phyloP scores from a whole-genome alignment of 169 alveolate genomes.

The Perkinsus olseni region DNA sequence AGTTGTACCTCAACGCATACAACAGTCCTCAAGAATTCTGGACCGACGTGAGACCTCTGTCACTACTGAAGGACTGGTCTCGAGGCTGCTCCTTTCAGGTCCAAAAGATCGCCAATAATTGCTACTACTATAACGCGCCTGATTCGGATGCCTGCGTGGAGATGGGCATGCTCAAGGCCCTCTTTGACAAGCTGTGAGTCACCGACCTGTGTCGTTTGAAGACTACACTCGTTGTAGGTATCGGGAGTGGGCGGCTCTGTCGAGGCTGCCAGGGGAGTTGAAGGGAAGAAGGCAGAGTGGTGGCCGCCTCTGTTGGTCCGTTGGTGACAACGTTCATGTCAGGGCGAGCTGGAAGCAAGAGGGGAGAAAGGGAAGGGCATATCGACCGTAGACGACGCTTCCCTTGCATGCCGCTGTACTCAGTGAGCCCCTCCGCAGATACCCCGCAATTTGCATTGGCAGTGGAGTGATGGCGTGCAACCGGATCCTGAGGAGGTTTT shows the following conservation, averaged over 20 bases:
- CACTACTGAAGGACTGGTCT: no score
- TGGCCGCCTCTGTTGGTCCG: conserved; percentile 13
- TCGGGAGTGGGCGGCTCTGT: conserved; percentile 35
- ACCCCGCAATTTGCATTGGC: background rate
- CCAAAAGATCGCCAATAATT: conserved; percentile 28
- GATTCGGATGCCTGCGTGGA: conserved; percentile 32
- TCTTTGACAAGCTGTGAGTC: conserved; percentile 22
- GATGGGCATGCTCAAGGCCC: conserved; percentile 26
- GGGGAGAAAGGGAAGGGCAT: background rate
- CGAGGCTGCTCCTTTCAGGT: no score
- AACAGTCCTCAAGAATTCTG: conserved; percentile 35
- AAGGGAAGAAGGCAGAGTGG: conserved; percentile 28
- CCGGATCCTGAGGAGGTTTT: background rate
- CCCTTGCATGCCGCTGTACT: background rate
- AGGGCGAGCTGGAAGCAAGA: background rate
- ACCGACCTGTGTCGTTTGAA: background rate
- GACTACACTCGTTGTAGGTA: background rate
- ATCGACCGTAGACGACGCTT: background rate
- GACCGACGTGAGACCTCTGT: conserved; percentile 19
- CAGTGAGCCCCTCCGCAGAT: background rate
- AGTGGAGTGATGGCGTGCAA: background rate
- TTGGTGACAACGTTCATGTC: background rate
- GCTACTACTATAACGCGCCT: conserved; percentile 26
- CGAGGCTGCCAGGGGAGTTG: conserved; percentile 36
- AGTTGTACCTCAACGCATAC: conserved; percentile 23